These are phyloP conservation scores for Fistulifera solaris DNA, from an alignment of 108 stramenopile genomes.

Conservation along the genomic window DNA sequence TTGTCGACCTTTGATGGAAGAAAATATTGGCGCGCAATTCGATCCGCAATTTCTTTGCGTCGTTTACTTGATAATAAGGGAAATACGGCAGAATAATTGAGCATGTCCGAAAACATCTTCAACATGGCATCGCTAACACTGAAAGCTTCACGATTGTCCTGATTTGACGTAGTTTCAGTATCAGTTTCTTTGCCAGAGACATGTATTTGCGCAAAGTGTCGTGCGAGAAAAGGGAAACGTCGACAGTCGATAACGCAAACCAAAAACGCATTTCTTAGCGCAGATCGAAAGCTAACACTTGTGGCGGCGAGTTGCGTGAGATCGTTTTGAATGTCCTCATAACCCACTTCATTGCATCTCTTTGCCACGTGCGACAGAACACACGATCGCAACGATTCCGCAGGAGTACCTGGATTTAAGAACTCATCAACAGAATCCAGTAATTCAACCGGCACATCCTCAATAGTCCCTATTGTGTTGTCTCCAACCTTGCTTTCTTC, in stretches of 20 bases:
- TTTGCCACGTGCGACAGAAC: not conserved
- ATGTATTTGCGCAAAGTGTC: slow-evolving; percentile 25
- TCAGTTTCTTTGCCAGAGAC: not conserved
- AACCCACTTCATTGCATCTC: slow-evolving; percentile 26
- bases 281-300: slow-evolving; percentile 42
- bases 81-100: slow-evolving; percentile 45
- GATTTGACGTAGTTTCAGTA: slow-evolving; percentile 10
- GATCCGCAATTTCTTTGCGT: slow-evolving; percentile 25
- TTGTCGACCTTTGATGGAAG: slow-evolving; percentile 30
- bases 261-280: slow-evolving; percentile 47
- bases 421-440: not conserved
- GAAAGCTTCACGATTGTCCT: slow-evolving; percentile 15
- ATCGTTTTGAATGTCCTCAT: slow-evolving; percentile 10
- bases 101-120: slow-evolving; percentile 61
- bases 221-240: slow-evolving; percentile 50
- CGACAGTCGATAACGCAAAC: slow-evolving; percentile 60
- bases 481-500: not conserved
- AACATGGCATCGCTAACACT: slow-evolving; percentile 42
- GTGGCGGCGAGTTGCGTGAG: slow-evolving; percentile 32
- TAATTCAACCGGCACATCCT: not conserved
- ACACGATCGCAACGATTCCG: not conserved
- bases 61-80: slow-evolving; percentile 26
- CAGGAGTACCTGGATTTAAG: not conserved
- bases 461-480: not conserved
- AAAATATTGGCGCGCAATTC: slow-evolving; percentile 50